phyloP scores from a whole-genome alignment of 139 green algal genomes.

The Zygnema cylindricum region DNA sequence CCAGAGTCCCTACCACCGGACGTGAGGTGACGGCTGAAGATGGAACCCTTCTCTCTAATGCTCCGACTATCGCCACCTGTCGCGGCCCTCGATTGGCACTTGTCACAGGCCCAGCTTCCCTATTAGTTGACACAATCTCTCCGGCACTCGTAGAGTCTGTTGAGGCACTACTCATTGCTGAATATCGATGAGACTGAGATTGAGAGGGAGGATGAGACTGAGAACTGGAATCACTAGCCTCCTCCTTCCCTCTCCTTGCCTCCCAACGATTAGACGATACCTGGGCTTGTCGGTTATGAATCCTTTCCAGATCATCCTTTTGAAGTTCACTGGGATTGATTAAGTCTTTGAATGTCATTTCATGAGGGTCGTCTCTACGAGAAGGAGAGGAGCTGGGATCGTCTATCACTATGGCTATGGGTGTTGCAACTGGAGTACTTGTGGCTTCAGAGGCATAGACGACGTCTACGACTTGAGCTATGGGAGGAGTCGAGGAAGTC shows the following conservation, averaged over 20 bases:
- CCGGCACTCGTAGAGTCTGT: not conserved
- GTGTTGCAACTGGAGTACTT: not conserved
- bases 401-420: not conserved
- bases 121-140: not conserved
- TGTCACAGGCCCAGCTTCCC: not conserved
- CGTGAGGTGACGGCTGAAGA: not conserved
- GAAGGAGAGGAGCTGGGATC: not conserved
- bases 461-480: not conserved
- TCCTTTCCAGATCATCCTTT: not conserved
- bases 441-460: not conserved
- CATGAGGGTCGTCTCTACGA: not conserved
- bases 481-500: not conserved
- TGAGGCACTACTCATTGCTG: not conserved
- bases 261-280: not conserved
- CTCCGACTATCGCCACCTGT: not conserved
- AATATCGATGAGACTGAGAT: conserved; percentile 18
- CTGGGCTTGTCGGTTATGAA: not conserved
- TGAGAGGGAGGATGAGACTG: conserved; percentile 14
- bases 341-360: not conserved
- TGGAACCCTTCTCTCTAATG: not conserved
- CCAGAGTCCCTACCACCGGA: not conserved
- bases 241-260: not conserved
- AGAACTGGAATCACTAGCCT: not conserved
- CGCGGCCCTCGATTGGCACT: not conserved
- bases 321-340: not conserved